phyloP scores from a whole-genome alignment of 805 yeast genomes.

The Ogataea corticis region DNA sequence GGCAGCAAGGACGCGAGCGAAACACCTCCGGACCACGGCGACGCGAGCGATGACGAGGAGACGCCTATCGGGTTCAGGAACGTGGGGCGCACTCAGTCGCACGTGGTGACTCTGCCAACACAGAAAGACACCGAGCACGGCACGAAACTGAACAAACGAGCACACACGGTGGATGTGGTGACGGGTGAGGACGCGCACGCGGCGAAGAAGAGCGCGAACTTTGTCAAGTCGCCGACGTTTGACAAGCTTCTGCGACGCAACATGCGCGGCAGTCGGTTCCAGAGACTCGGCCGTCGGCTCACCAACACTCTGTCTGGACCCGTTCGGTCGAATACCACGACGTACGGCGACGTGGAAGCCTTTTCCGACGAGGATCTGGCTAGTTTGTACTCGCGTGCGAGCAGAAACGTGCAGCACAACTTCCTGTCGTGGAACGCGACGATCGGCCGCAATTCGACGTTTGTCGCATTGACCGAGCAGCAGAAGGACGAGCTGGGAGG shows the following conservation, averaged over 20 bases:
- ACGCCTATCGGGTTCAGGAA: slow-evolving; percentile 13
- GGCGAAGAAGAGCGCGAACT: slow-evolving; percentile 10
- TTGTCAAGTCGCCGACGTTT: slow-evolving; percentile 48
- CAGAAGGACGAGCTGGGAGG: slow-evolving; percentile 97
- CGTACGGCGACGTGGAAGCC: slow-evolving; percentile 8
- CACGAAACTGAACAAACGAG: slow-evolving; percentile 40
- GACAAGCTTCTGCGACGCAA: slow-evolving; percentile 40
- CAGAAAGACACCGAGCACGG: slow-evolving; percentile 23
- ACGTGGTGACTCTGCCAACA: slow-evolving; percentile 34
- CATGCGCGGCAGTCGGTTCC: slow-evolving; percentile 20
- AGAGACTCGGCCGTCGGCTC: slow-evolving; percentile 28
- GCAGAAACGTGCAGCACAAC: slow-evolving; percentile 43
- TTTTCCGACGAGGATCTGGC: slow-evolving; percentile 34
- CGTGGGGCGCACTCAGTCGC: slow-evolving; percentile 26
- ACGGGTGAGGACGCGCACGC: slow-evolving; percentile 11
- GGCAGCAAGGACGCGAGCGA: slow-evolving; percentile 10
- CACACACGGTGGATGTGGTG: slow-evolving; percentile 48
- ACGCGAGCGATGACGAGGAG: slow-evolving; percentile 9
- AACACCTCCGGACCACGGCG: background rate
- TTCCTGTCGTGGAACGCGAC: slow-evolving; percentile 91
- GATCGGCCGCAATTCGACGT: slow-evolving; percentile 89
- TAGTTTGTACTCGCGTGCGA: slow-evolving; percentile 24
- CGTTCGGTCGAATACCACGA: slow-evolving; percentile 2
- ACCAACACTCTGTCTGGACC: slow-evolving; percentile 22
- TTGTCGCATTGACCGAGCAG: slow-evolving; percentile 73